Evolutionary conservation across 2,329 filamentous ascomycete genomes (phyloP), one percentile per base, ranked within the genome.

Genomic region (Aspergillus texensis): DNA sequence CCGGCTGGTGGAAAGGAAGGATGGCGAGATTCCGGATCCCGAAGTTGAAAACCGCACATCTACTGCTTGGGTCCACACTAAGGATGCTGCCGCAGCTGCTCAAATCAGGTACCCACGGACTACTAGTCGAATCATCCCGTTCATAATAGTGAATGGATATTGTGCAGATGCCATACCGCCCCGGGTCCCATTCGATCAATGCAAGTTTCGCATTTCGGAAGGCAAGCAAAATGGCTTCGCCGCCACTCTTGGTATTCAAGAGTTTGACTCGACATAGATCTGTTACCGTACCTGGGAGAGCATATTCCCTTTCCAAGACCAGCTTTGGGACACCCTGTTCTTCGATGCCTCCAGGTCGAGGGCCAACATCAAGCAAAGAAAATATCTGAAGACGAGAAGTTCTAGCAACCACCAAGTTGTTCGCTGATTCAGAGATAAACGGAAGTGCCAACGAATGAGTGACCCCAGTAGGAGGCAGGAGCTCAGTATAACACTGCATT

Each of bases 131-230:
- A 75, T 97, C 94, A 74, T 97, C 94, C 76, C 95, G 92, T 78
- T 99, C 95, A 80, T 98, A 99, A 83, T 94, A 98, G 81, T 99
- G 95, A 72, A 99, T 94, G 58, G 94, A 98, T 67, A 95, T 88
- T 59, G 94, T 98, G 71, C 90, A 89, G 71, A 98, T 89, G 58
- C 87, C 87, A 78, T 91, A 85, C 69, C 88, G 88, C 75, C 91
- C 88, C 10, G 92, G 89, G 75, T 98, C 92, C 95, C 95, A 99
- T 81, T 97, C 92, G 61, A 97, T 85, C 77, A 99, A 83, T 78
- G 92, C 96, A 74, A 98, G 85, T 80, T 97, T 97, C 48, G 95
- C 95, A 79, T 97, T 93, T 74, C 91, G 91, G 79, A 94, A 91
- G 0, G 93, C 91, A 62, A 98, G 78, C 61, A 99, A 82, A 61